Percentiles rank a stretch among this genome's conserved stretches.
Conservation (phyloP, 257 asterid species). For the Fraxinus quadrangulata region DNA sequence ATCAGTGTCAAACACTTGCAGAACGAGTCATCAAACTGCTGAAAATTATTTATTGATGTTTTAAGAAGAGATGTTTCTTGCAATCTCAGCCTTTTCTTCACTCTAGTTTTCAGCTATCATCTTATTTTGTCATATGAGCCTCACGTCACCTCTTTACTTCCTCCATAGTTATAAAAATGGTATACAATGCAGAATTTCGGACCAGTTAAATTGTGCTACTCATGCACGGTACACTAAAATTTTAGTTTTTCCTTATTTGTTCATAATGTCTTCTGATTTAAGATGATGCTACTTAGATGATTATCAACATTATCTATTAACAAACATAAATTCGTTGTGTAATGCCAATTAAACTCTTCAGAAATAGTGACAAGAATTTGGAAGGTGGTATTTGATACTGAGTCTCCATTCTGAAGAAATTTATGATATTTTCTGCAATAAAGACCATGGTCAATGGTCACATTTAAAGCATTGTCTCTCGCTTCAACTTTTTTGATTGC, state of each 20-base stretch:
- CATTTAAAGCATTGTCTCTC: neutral
- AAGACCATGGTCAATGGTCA: neutral
- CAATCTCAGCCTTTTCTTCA: neutral
- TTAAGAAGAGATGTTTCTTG: neutral
- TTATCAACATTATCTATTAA: neutral
- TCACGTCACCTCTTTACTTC: neutral
- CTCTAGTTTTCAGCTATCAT: neutral
- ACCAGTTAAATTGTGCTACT: neutral
- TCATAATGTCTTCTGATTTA: neutral
- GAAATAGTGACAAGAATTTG: too few relatives aligned
- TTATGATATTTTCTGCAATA: neutral
- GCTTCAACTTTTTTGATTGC: neutral
- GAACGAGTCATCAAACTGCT: neutral
- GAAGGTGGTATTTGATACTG: too few relatives aligned
- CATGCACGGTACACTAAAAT: neutral
- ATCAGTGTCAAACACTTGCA: neutral
- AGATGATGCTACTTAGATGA: neutral
- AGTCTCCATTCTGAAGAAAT: neutral
- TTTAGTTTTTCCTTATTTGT: neutral
- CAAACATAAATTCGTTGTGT: neutral
- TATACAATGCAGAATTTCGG: neutral
- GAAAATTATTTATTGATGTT: neutral
- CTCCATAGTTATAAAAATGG: neutral
- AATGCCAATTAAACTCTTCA: neutral
- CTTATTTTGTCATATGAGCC: neutral